A percentile compares a stretch with the other conserved stretches of the same genome.
Conservation (phyloP, 208 protist genomes). For the Crithidia fasciculata region DNA sequence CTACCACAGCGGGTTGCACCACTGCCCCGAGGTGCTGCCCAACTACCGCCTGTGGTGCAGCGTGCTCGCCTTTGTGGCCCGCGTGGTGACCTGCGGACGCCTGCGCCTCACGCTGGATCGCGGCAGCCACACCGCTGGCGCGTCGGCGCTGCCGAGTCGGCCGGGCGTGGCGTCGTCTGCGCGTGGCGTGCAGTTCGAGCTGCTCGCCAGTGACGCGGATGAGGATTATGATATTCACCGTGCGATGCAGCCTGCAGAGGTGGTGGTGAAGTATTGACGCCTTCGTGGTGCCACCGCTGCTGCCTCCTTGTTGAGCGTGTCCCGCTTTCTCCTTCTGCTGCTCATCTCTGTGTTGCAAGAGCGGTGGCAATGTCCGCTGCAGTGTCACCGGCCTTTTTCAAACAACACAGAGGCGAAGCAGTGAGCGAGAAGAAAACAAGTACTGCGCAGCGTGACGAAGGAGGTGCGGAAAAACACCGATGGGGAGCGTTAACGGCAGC, state of each 20-base stretch:
- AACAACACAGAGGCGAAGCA: too few relatives aligned
- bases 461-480: too few relatives aligned
- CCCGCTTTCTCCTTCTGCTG: too few relatives aligned
- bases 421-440: too few relatives aligned
- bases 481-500: too few relatives aligned
- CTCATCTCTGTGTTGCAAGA: too few relatives aligned
- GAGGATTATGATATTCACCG: conserved; percentile 41
- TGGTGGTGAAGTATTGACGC: conserved; percentile 37
- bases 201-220: conserved; percentile 54
- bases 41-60: conserved; percentile 80
- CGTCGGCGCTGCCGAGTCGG: conserved; percentile 37
- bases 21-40: conserved; percentile 76
- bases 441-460: too few relatives aligned
- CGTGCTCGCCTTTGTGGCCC: conserved; percentile 30
- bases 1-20: conserved; percentile 70
- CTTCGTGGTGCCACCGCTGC: too few relatives aligned
- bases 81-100: conserved; percentile 56
- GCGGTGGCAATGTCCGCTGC: too few relatives aligned
- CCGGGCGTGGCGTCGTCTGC: conserved; percentile 18
- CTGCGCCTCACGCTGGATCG: conserved; percentile 12
- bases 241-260: conserved; percentile 51
- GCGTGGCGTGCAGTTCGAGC: conserved; percentile 55
- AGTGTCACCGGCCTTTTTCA: too few relatives aligned
- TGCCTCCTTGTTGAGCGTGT: too few relatives aligned
- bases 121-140: conserved; percentile 6